Evolutionary conservation across 441 rosid species (phyloP), one percentile per base, ranked within the genome.

Genomic region (Biscutella laevigata): DNA sequence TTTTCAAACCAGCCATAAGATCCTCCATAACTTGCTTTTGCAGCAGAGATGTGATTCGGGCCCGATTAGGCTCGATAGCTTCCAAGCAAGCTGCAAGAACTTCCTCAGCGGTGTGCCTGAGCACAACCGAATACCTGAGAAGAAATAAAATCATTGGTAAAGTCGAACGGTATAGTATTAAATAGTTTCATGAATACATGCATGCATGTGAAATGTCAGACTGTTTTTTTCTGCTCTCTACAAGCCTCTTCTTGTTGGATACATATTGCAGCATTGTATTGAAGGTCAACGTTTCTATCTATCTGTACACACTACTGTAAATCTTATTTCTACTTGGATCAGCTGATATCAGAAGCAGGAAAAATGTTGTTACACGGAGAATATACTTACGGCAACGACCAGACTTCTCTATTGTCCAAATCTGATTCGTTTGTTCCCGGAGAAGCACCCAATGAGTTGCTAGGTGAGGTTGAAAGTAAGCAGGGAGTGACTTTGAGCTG

Each of bases 51-150:
- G 98, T 88, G 64, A 91, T 55, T 12, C 79, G 78, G 68, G 87
- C 94, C 54, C 82, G 79, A 62, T 75, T 73, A 53, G 95, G 96
- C 64, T 91, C 89, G 22, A 88, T 76, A 30, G 96, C 87, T 75
- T 88, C 98, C 40, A 73, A 52, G 72, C 98, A 85, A 2, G 88
- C 95, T 36, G 74, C 96, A 58, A 79, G 91, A 64, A 91, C 84
- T 79, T 91, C 96, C 82, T 91, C 98, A 30, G 84, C 82, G 15
- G 98, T 88, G 85, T 91, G 98, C 72, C 96, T 83, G 62, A 88
- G 77, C 62, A 91, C 95, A 71, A 83, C 84, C 57, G 96, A 85
- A 70, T 91, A 91, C 62, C 96, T 91, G 85, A 29, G 70, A 62
- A 37, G 66, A 64, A 62, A 47, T 12, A 53, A 39, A 29, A 24